Evolutionary conservation across 2,329 filamentous ascomycete species (phyloP).

Genomic region (Venturiaceae sp.): DNA sequence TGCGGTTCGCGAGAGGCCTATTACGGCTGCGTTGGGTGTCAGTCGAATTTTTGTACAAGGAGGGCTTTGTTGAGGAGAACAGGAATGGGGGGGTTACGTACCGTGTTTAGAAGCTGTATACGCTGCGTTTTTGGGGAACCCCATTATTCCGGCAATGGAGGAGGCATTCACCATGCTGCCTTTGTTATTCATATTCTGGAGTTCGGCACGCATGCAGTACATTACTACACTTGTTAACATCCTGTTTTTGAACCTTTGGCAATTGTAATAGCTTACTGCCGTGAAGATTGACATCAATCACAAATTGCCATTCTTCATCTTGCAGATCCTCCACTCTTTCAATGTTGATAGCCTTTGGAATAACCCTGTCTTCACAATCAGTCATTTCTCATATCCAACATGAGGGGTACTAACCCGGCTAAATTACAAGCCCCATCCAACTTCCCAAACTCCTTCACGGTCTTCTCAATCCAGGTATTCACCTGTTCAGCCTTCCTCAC

Average conservation of each 20-base stretch:
- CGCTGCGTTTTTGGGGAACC: slow-evolving; percentile 25
- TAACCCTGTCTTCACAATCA: slow-evolving; percentile 15
- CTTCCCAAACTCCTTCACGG: slow-evolving; percentile 20
- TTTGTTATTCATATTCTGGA: slow-evolving; percentile 28
- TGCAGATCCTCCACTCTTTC: slow-evolving; percentile 18
- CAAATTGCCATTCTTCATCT: slow-evolving; percentile 29
- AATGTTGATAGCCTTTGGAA: slow-evolving; percentile 27
- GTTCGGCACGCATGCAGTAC: slow-evolving; percentile 27
- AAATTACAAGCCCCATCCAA: slow-evolving; percentile 30
- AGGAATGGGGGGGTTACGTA: neutral
- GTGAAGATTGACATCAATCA: slow-evolving; percentile 27
- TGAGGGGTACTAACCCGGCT: slow-evolving; percentile 22
- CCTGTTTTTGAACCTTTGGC: slow-evolving; percentile 5
- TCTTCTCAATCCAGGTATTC: slow-evolving; percentile 23
- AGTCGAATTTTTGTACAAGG: neutral
- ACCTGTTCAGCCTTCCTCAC: slow-evolving; percentile 22
- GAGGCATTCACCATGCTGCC: slow-evolving; percentile 34
- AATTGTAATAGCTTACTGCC: slow-evolving; percentile 16
- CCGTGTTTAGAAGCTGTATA: slow-evolving; percentile 29
- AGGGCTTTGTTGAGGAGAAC: neutral
- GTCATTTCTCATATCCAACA: slow-evolving; percentile 19
- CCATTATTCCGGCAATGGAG: slow-evolving; percentile 41
- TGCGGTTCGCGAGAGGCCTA: slow-evolving; percentile 28
- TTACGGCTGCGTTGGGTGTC: slow-evolving; percentile 27
- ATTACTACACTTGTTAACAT: slow-evolving; percentile 23